Base-by-base conservation (phyloP, 768 basidiomycete species). In the Termitomyces sp. region DNA sequence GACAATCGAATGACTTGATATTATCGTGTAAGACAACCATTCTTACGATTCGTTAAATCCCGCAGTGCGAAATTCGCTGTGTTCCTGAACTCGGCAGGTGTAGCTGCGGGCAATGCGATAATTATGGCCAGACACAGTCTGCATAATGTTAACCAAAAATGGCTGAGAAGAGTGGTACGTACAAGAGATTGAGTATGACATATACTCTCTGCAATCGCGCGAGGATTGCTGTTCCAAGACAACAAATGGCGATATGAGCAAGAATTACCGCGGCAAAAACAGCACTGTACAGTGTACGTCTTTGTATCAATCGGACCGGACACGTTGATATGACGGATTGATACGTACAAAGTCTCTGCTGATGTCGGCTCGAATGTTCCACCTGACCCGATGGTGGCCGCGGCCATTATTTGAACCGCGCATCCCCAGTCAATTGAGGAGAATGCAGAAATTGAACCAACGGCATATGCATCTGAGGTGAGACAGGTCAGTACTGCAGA, bases 141-240 rank as follows among this genome's bases (percentile, higher is more conserved):
- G 38, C 28, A 28, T 28, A 28, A 28, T 2, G 6, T 28, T 4
- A 28, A 28, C 28, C 28, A 28, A 28, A 28, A 28, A 2, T 28
- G 4, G 18, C 3, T 33, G 9, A n/a, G 28, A 40, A 11, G n/a
- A 32, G 7, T 12, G 9, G 11, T 18, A 75, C 88, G 58, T 70
- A 89, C 87, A 85, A 58, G 36, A 91, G 73, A 67, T 92, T 93
- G 55, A 92, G 76, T 24, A 82, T 65, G 16, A 91, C 82, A 66
- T 90, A 92, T 4, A 90, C 70, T 13, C 80, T 86, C 70, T 93
- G 91, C 12, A 92, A 66, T 24, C 89, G 78, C 0, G 91, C 91
- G 11, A 94, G 76, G 28, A 87, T 57, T 2, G 76, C 68, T 1
- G 90, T 92, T n/a, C 83, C 89, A 22, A 92, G 78, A 64, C 86